A percentile compares a stretch with the other conserved stretches of the same genome.
Evolutionary conservation across 305 asterid species (phyloP).

Genomic region (Lippia alba): DNA sequence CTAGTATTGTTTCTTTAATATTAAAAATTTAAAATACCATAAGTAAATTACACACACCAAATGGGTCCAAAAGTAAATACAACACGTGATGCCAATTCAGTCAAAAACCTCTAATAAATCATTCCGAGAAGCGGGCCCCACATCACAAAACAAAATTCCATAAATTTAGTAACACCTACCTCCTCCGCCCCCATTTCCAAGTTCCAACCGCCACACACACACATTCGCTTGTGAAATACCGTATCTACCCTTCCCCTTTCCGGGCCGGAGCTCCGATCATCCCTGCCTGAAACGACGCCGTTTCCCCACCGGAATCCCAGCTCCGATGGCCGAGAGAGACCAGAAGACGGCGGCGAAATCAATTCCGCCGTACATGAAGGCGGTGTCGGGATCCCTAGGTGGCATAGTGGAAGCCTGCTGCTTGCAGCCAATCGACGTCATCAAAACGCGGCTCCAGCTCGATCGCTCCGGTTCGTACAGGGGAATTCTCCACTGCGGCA

Average conservation of each 20-base stretch:
- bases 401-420: constrained; percentile 91
- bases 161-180: neutral
- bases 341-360: constrained; percentile 38
- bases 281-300: constrained; percentile 24
- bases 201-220: constrained; percentile 14
- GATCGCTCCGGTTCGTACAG: constrained; percentile 83
- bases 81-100: neutral
- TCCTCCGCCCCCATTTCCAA: neutral
- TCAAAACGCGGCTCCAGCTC: constrained; percentile 94
- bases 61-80: neutral
- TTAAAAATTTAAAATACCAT: too few species aligned
- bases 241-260: constrained; percentile 16
- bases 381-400: constrained; percentile 91
- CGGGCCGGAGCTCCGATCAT: constrained; percentile 25
- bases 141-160: neutral
- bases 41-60: too few species aligned
- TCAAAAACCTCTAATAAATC: neutral
- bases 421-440: constrained; percentile 92
- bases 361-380: constrained; percentile 90
- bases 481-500: constrained; percentile 88
- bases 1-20: too few species aligned
- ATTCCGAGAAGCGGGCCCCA: neutral
- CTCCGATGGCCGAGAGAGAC: constrained; percentile 57
- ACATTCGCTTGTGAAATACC: constrained; percentile 8
- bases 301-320: neutral